These are phyloP conservation scores for Rhodotorula kratochvilovae DNA, from an alignment of 768 basidiomycete genomes.

Conservation along the genomic window DNA sequence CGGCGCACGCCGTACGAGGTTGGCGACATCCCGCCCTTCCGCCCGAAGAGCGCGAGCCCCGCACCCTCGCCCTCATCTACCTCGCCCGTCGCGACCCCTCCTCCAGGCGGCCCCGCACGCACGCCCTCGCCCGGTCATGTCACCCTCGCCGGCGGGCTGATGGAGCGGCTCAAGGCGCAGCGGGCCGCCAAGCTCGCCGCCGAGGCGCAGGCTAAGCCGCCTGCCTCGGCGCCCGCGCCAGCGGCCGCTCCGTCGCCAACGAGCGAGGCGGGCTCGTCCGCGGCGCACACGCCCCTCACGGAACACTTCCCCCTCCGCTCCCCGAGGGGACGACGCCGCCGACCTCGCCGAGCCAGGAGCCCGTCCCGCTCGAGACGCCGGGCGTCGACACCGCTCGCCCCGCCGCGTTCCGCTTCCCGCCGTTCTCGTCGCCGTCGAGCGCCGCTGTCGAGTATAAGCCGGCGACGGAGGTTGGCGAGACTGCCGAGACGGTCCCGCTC, in stretches of 20 bases:
- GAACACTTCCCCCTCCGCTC: neutral
- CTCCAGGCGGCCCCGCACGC: neutral
- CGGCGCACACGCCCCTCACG: neutral
- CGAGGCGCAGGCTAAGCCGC: neutral
- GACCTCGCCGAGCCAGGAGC: neutral
- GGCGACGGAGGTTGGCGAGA: neutral
- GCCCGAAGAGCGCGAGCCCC: neutral
- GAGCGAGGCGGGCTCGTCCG: neutral
- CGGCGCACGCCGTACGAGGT: neutral
- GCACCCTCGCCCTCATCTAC: neutral
- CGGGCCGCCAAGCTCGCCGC: slow-evolving; percentile 8
- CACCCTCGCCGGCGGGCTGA: slow-evolving; percentile 9
- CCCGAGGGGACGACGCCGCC: neutral
- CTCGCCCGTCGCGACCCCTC: neutral
- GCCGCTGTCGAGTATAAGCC: too few species aligned
- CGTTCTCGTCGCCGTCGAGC: neutral
- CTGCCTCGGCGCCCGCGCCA: neutral
- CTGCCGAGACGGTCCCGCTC: neutral
- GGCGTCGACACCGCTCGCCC: neutral
- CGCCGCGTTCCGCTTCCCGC: too few species aligned
- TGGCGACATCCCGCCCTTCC: neutral
- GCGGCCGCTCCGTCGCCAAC: too few species aligned
- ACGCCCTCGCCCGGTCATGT: slow-evolving; percentile 7
- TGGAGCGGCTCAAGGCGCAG: slow-evolving; percentile 24
- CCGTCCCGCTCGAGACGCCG: neutral